Percentiles rank a stretch among this genome's conserved stretches.
Conservation (phyloP, 331 rosid genomes). For the Spiraea crenata region DNA sequence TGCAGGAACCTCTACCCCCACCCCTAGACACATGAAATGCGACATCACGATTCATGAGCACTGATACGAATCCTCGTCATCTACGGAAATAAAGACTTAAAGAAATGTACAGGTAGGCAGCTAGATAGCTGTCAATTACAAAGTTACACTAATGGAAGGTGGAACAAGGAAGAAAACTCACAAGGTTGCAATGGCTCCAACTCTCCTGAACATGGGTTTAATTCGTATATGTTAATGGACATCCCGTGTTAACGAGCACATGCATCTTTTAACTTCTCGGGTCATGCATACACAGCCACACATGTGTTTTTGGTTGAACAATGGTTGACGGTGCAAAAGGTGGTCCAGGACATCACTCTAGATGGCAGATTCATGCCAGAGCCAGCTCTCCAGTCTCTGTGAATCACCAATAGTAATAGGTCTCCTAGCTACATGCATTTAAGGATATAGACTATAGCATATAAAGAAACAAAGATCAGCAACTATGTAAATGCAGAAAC, state of each 20-base stretch:
- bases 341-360: slow-evolving; percentile 19
- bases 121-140: neutral
- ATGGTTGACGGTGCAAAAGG: slow-evolving; percentile 7
- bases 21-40: too few species aligned
- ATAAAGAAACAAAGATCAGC: neutral
- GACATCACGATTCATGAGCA: too few species aligned
- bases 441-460: neutral
- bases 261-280: neutral
- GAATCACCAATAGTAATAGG: neutral
- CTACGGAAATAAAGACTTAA: neutral
- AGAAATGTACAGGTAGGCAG: neutral
- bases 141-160: neutral
- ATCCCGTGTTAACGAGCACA: neutral
- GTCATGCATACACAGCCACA: slow-evolving; percentile 1
- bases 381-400: neutral
- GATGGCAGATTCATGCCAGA: neutral
- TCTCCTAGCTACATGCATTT: slow-evolving; percentile 5
- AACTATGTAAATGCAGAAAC: neutral
- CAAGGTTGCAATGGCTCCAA: neutral
- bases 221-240: slow-evolving; percentile 7
- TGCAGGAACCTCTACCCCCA: slow-evolving; percentile 3
- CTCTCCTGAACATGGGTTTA: slow-evolving; percentile 3
- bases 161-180: neutral
- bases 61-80: neutral
- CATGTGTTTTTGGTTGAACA: neutral